Conservation (phyloP, 768 basidiomycete genomes). For the Coprinopsis cinerea region DNA sequence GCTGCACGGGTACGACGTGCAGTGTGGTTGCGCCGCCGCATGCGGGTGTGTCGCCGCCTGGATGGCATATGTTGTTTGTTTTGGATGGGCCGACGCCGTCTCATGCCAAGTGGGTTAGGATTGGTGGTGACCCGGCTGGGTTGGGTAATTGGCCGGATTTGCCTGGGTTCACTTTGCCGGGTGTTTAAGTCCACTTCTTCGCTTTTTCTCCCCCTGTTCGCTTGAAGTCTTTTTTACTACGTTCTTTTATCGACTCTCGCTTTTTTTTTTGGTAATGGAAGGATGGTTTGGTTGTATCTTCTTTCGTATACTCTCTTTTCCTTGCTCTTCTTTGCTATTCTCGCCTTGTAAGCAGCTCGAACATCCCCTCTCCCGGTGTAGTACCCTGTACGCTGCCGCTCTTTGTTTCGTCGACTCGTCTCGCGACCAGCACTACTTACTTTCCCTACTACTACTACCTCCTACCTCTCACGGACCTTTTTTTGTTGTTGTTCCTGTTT, state of each 20-base stretch:
- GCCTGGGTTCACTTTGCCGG: slow-evolving; percentile 64
- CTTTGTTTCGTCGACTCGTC: too few relatives aligned
- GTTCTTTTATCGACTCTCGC: slow-evolving; percentile 3
- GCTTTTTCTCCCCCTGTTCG: too few relatives aligned
- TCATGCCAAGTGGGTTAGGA: slow-evolving; percentile 66
- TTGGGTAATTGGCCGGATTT: slow-evolving; percentile 71
- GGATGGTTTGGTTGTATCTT: background rate
- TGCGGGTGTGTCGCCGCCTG: slow-evolving; percentile 60
- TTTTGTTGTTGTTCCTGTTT: too few relatives aligned
- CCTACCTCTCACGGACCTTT: too few relatives aligned
- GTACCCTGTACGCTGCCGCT: too few relatives aligned
- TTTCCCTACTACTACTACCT: too few relatives aligned
- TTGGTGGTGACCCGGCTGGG: slow-evolving; percentile 67
- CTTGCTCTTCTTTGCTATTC: background rate
- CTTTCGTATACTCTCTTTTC: background rate
- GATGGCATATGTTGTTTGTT: slow-evolving; percentile 73
- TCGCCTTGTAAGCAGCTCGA: too few relatives aligned
- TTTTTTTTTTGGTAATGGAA: background rate
- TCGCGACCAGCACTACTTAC: too few relatives aligned
- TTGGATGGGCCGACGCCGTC: slow-evolving; percentile 78
- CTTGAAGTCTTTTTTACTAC: too few relatives aligned
- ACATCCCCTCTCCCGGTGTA: too few relatives aligned
- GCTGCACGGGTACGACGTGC: slow-evolving; percentile 63
- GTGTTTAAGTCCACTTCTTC: slow-evolving; percentile 30
- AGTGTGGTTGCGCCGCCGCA: slow-evolving; percentile 77